Evolutionary conservation across 2,329 filamentous ascomycete genomes (phyloP).

Genomic region (Fusarium neocosmosporiellum): DNA sequence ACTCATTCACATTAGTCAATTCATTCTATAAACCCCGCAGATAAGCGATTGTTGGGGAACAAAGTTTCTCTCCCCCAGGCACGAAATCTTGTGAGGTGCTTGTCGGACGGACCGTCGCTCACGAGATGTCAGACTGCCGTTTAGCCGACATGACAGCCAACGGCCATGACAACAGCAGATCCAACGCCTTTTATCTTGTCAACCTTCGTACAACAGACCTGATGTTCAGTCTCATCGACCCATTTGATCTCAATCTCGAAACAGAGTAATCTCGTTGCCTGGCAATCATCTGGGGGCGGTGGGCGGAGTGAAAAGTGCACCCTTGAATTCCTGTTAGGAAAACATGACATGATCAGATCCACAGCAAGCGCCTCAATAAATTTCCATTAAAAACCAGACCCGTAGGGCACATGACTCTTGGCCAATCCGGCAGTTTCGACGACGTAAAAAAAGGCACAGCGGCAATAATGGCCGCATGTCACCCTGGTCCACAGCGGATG

Average conservation of each 20-base stretch:
- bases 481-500: constrained; percentile 14
- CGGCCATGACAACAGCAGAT: background rate
- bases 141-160: background rate
- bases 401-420: background rate
- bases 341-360: constrained; percentile 36
- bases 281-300: background rate
- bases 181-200: background rate
- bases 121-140: background rate
- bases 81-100: background rate
- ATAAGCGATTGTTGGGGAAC: constrained; percentile 29
- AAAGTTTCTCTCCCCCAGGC: background rate
- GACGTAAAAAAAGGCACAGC: constrained; percentile 25
- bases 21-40: constrained; percentile 24
- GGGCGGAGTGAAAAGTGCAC: background rate
- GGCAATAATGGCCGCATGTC: background rate
- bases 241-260: constrained; percentile 20
- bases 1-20: constrained; percentile 32
- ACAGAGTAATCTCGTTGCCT: constrained; percentile 28
- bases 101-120: background rate
- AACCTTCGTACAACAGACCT: background rate
- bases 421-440: constrained; percentile 31
- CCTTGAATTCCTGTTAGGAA: constrained; percentile 33
- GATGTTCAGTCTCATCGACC: background rate
- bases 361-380: constrained; percentile 14
- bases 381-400: background rate